Evolutionary conservation across 768 basidiomycete species (phyloP).

Genomic region (Gloeophyllum trabeum): DNA sequence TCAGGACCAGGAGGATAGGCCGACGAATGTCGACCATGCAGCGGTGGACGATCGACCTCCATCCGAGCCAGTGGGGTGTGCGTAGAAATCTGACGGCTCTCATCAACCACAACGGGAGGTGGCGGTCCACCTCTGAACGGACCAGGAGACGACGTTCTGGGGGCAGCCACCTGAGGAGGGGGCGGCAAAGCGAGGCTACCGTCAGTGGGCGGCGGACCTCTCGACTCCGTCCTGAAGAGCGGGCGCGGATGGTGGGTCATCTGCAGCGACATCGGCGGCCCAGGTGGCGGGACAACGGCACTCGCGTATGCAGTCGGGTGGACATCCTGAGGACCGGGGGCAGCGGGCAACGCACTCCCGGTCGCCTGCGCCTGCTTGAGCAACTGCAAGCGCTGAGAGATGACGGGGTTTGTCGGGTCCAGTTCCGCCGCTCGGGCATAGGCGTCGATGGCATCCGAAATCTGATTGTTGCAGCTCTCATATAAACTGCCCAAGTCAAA

Average conservation of each 20-base stretch:
- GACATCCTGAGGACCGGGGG: constrained; percentile 90
- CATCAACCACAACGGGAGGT: constrained; percentile 72
- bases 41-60: constrained; percentile 28
- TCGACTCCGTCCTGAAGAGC: constrained; percentile 55
- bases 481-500: constrained; percentile 96
- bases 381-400: constrained; percentile 70
- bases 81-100: constrained; percentile 50
- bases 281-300: constrained; percentile 58
- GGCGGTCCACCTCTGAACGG: constrained; percentile 81
- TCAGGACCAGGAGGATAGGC: constrained; percentile 28
- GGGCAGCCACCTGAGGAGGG: constrained; percentile 34
- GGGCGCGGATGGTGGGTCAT: constrained; percentile 30
- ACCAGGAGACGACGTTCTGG: constrained; percentile 44
- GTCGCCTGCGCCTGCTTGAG: constrained; percentile 71
- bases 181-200: constrained; percentile 40
- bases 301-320: constrained; percentile 92
- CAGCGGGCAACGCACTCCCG: constrained; percentile 68
- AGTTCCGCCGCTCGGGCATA: constrained; percentile 93
- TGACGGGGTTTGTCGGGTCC: constrained; percentile 75
- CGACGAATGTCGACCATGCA: constrained; percentile 44
- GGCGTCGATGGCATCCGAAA: constrained; percentile 96
- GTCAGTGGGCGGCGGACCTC: constrained; percentile 32
- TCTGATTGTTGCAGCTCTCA: constrained; percentile 98
- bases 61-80: constrained; percentile 74
- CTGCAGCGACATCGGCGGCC: constrained; percentile 57